Evolutionary conservation across 306 rosid species (phyloP).

Genomic region (Boehmeria nivea): DNA sequence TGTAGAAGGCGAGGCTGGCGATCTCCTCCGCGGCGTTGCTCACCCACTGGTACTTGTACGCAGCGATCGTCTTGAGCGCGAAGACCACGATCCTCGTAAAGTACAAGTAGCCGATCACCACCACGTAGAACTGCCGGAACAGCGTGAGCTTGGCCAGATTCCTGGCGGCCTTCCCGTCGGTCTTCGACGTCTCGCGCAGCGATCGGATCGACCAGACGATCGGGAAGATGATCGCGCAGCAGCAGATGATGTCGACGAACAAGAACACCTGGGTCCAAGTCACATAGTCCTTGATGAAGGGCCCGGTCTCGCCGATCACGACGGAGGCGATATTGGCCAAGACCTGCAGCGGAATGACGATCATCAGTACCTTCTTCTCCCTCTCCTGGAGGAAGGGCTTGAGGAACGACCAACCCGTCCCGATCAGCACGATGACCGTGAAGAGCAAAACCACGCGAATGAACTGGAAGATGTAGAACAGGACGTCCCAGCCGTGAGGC

Average conservation of each 20-base stretch:
- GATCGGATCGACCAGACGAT: slow-evolving; percentile 92
- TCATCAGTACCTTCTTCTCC: slow-evolving; percentile 86
- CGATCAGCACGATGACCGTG: slow-evolving; percentile 72
- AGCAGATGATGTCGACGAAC: slow-evolving; percentile 83
- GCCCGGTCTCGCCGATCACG: slow-evolving; percentile 90
- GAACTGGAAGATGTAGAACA: slow-evolving; percentile 88
- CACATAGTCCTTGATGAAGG: slow-evolving; percentile 87
- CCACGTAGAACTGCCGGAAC: slow-evolving; percentile 83
- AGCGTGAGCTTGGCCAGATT: slow-evolving; percentile 79
- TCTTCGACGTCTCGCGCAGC: slow-evolving; percentile 76
- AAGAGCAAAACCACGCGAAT: slow-evolving; percentile 70
- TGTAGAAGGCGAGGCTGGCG: slow-evolving; percentile 65
- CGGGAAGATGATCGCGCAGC: slow-evolving; percentile 89
- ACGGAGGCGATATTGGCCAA: slow-evolving; percentile 79
- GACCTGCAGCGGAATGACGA: slow-evolving; percentile 88
- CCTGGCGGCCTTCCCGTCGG: slow-evolving; percentile 84
- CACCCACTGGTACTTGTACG: slow-evolving; percentile 90
- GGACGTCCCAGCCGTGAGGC: slow-evolving; percentile 90
- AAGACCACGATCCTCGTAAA: slow-evolving; percentile 80
- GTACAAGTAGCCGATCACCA: slow-evolving; percentile 81
- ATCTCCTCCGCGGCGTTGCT: slow-evolving; percentile 88
- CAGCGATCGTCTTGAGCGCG: slow-evolving; percentile 83
- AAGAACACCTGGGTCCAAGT: slow-evolving; percentile 92
- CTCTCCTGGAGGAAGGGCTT: slow-evolving; percentile 76
- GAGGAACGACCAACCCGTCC: slow-evolving; percentile 88